Base-by-base conservation (phyloP, 192 early-diverging fungal genomes). In the Mortierella antarctica region DNA sequence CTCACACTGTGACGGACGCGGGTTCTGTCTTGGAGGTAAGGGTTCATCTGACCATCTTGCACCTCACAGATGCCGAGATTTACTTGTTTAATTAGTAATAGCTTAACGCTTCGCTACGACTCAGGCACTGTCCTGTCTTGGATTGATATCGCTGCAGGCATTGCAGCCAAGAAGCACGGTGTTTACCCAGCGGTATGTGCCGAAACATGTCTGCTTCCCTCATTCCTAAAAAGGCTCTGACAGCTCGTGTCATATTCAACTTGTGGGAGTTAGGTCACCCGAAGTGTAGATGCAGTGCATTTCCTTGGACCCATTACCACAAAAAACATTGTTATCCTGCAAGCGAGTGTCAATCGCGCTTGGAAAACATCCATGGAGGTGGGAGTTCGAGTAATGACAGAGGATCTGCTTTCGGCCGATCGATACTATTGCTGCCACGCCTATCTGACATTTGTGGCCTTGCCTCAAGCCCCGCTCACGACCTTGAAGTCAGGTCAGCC, bases 281-380 rank as follows among this genome's bases (percentile, higher is more conserved):
- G 88, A 18, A 85, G 87, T 59, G 91, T 93, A 5, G 92, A 93
- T 55, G 88, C 84, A 1, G 92, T 93, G 15, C 91, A 92, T 41
- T 93, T 93, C 74, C 65, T 93, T 17, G 70, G 84, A 48, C 92
- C 90, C 6, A 84, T 93, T 18, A 86, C 82, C 73, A 77, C 86
- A 3, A 87, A 91, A 44, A 88, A 93, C 61, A 87, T 93, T 64
- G 65, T 88, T n/a, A 87, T 85, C 11, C 81, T 93, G 40, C 87
- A 86, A 54, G 90, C 92, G 14, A 76, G 69, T n/a, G 89, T 93
- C 23, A 93, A 93, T 55, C 83, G 85, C 56, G 82, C 88, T 1
- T 93, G 92, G 92, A 88, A 87, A 31, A 90, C 90, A 0, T 91
- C 90, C 2, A 92, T 93, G 91, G 92, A 93, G 74, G 85, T 86